phyloP scores from a whole-genome alignment of 2,329 filamentous ascomycete genomes.

The Fusarium continuum region DNA sequence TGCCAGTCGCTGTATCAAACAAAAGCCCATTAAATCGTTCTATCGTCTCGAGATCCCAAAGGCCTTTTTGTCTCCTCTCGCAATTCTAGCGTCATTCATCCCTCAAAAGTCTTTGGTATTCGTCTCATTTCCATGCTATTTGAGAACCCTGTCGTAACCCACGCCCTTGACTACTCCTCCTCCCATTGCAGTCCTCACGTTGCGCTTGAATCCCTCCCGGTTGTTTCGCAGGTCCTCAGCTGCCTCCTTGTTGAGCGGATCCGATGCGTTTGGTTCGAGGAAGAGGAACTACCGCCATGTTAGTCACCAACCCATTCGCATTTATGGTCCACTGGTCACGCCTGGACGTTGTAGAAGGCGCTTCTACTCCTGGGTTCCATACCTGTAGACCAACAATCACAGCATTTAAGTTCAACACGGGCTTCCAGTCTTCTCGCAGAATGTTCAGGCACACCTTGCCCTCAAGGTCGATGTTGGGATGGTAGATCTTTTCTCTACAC shows the following conservation, averaged over 20 bases:
- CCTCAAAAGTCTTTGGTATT: constrained; percentile 12
- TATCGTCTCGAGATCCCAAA: constrained; percentile 11
- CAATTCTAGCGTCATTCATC: not conserved
- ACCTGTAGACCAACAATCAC: constrained; percentile 94
- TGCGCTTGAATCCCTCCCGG: constrained; percentile 88
- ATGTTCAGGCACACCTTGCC: constrained; percentile 99
- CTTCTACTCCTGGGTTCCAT: constrained; percentile 27
- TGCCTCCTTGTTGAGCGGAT: constrained; percentile 98
- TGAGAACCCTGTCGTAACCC: constrained; percentile 80
- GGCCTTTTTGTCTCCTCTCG: not conserved
- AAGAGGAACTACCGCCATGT: constrained; percentile 79
- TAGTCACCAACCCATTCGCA: constrained; percentile 28
- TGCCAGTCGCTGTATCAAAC: constrained; percentile 21
- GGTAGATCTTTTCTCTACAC: constrained; percentile 98
- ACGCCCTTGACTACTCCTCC: constrained; percentile 80
- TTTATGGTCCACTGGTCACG: not conserved
- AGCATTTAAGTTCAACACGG: constrained; percentile 94
- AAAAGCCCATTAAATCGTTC: constrained; percentile 17
- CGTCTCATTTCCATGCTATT: constrained; percentile 52
- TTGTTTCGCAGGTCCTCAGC: constrained; percentile 90
- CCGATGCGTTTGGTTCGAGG: constrained; percentile 94
- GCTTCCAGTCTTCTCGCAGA: constrained; percentile 97
- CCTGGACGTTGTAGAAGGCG: not conserved
- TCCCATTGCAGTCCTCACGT: constrained; percentile 84
- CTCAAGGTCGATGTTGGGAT: constrained; percentile 97